Conservation (phyloP, 495 filamentous ascomycete species). For the Penicillium ochrochloron region DNA sequence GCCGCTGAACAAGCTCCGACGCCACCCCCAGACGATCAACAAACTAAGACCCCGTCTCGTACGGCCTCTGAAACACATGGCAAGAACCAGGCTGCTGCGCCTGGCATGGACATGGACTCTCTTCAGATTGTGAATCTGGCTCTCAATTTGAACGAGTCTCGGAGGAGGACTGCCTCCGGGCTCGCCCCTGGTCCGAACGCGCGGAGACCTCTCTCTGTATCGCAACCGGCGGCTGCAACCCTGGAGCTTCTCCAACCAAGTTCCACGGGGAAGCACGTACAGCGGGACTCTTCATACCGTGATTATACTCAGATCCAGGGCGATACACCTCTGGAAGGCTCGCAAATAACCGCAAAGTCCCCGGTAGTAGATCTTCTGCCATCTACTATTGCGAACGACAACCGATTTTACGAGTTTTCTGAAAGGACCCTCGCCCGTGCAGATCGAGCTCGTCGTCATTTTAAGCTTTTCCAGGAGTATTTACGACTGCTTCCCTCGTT, state of each 20-base stretch:
- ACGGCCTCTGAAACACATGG: conserved; percentile 15
- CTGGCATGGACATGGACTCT: conserved; percentile 69
- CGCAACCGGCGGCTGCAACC: conserved; percentile 26
- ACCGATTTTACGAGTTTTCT: conserved; percentile 67
- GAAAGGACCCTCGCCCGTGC: conserved; percentile 76
- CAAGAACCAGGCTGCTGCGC: conserved; percentile 18
- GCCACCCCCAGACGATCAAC: conserved; percentile 12
- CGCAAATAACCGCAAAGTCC: conserved; percentile 22
- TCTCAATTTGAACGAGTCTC: conserved; percentile 83
- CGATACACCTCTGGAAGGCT: conserved; percentile 18
- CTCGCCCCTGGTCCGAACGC: conserved; percentile 57
- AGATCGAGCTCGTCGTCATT: conserved; percentile 75
- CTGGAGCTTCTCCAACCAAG: conserved; percentile 26
- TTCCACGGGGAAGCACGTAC: conserved; percentile 20
- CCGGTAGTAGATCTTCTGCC: conserved; percentile 40
- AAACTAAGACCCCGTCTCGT: conserved; percentile 21
- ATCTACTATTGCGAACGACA: conserved; percentile 33
- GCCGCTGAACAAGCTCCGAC: conserved; percentile 16
- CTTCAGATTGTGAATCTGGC: conserved; percentile 90
- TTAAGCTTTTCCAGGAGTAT: conserved; percentile 83
- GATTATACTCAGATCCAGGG: conserved; percentile 22
- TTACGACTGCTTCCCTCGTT: conserved; percentile 74
- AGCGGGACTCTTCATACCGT: conserved; percentile 24
- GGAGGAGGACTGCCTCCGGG: conserved; percentile 59
- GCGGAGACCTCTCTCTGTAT: conserved; percentile 48